A percentile compares a stretch with the other conserved stretches of the same genome.
phyloP scores from a whole-genome alignment of 2,329 filamentous ascomycete species.

The Exserohilum turcica region DNA sequence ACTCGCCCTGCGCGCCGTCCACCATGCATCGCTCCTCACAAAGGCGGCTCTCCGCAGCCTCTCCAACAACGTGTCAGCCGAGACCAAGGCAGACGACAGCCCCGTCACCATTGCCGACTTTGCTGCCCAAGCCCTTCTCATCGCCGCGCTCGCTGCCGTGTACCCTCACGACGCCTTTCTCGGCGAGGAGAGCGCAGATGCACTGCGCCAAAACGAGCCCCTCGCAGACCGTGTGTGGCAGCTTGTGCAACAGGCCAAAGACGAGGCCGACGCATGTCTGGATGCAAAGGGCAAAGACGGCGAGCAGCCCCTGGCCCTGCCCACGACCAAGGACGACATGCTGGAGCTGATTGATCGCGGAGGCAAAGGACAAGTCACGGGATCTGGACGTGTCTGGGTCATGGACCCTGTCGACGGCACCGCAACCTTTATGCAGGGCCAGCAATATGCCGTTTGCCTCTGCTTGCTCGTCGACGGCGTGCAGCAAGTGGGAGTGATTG shows the following conservation, averaged over 20 bases:
- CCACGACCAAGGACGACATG: slow-evolving; percentile 60
- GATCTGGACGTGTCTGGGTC: slow-evolving; percentile 60
- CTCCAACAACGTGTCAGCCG: slow-evolving; percentile 53
- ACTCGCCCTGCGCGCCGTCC: slow-evolving; percentile 52
- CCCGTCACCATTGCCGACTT: slow-evolving; percentile 70
- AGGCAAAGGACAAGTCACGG: slow-evolving; percentile 57
- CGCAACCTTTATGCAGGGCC: slow-evolving; percentile 63
- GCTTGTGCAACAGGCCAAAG: slow-evolving; percentile 51
- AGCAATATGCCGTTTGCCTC: slow-evolving; percentile 68
- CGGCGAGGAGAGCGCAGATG: slow-evolving; percentile 64
- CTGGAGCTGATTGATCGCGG: slow-evolving; percentile 66
- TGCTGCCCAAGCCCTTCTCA: slow-evolving; percentile 66
- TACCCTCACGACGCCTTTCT: slow-evolving; percentile 65
- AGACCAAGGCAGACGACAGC: slow-evolving; percentile 63
- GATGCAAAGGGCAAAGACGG: slow-evolving; percentile 26
- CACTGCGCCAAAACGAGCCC: slow-evolving; percentile 55
- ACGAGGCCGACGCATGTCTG: slow-evolving; percentile 36
- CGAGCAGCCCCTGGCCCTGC: slow-evolving; percentile 34
- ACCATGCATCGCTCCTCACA: slow-evolving; percentile 63
- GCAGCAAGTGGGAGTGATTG: slow-evolving; percentile 64
- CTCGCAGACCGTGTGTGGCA: slow-evolving; percentile 62
- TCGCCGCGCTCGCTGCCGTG: slow-evolving; percentile 58
- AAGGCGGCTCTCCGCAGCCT: slow-evolving; percentile 58
- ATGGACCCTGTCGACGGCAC: slow-evolving; percentile 71
- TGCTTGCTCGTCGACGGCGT: slow-evolving; percentile 62